A percentile compares a stretch with the other conserved stretches of the same genome.
These are phyloP conservation scores for Aristolochia fimbriata DNA, from an alignment of 164 flowering plant species.

Conservation along the genomic window DNA sequence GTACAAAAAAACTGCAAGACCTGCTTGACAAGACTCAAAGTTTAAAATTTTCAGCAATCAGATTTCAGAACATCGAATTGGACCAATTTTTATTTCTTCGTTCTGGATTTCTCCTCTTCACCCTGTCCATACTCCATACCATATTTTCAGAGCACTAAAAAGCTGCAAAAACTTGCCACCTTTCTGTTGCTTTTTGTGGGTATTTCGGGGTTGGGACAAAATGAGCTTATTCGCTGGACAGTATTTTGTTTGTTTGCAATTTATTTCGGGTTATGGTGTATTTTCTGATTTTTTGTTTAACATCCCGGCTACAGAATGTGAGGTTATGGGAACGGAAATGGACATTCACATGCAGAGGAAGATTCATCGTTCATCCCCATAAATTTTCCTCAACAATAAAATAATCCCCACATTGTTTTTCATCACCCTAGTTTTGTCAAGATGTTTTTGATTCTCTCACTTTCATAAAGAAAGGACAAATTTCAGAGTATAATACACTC, in stretches of 20 bases:
- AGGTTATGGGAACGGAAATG: constrained; percentile 24
- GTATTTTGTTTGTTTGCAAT: constrained; percentile 1
- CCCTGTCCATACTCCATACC: no score
- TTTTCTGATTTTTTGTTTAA: constrained; percentile 2
- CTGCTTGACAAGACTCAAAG: no score
- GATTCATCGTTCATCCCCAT: constrained; percentile 53
- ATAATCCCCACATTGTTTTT: neutral
- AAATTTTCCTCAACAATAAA: neutral
- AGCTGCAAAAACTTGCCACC: neutral
- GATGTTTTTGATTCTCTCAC: no score
- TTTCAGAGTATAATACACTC: no score
- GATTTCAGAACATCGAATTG: no score
- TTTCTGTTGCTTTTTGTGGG: neutral
- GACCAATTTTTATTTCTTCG: no score
- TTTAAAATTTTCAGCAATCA: no score
- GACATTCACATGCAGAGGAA: constrained; percentile 43
- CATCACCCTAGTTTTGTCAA: no score
- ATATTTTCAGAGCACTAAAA: no score
- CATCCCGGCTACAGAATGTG: constrained; percentile 3
- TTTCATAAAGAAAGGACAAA: no score
- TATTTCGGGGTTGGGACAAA: neutral
- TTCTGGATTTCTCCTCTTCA: no score
- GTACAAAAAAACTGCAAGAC: no score
- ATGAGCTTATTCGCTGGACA: neutral
- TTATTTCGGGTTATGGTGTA: neutral